Base-by-base conservation (phyloP, 495 filamentous ascomycete species). In the Clavariopsis aquatica region DNA sequence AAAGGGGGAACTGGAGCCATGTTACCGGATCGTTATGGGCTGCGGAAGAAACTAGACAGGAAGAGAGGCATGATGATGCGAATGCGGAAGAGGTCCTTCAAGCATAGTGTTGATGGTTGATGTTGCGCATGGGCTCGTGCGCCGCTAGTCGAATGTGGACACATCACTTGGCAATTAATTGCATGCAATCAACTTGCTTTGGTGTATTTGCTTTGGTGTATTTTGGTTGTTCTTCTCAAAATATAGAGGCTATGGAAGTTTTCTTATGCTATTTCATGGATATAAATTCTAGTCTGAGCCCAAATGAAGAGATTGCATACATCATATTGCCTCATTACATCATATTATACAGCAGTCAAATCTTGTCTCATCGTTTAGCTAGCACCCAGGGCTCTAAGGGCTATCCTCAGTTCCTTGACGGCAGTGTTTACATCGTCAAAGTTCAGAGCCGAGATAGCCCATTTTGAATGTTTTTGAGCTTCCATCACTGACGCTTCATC, bases 341-440 rank as follows among this genome's bases (percentile, higher is more conserved):
- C 47, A 28, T 51, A 51, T 51, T 22, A 28, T 51, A 51, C 47
- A 51, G 47, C 6, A 43, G 9, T 6, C 31, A 43, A 43, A n/a
- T 15, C 13, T 8, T 10, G n/a, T n/a, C n/a, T n/a, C n/a, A n/a
- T 43, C 38, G 9, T 29, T 28, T 60, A 78, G 17, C 57, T 71
- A 13, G 80, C 88, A 7, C 88, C 89, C 29, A 93, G 73, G n/a
- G 78, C 72, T 55, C 82, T 75, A 65, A 98, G 77, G 45, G 94
- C 95, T 47, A 80, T 83, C 65, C 83, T 83, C 57, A 98, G 75
- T 70, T 98, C 93, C 73, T 86, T 88, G 6, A 98, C 87, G 0
- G 94, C 94, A 0, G 95, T 98, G 24, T 87, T 78, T 10, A 96
- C 88, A 77, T 98, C 94, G 71, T 98, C 94, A 75, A 98, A 98